Conservation (phyloP, 1,284 basidiomycete genomes). For the Grifola frondosa region DNA sequence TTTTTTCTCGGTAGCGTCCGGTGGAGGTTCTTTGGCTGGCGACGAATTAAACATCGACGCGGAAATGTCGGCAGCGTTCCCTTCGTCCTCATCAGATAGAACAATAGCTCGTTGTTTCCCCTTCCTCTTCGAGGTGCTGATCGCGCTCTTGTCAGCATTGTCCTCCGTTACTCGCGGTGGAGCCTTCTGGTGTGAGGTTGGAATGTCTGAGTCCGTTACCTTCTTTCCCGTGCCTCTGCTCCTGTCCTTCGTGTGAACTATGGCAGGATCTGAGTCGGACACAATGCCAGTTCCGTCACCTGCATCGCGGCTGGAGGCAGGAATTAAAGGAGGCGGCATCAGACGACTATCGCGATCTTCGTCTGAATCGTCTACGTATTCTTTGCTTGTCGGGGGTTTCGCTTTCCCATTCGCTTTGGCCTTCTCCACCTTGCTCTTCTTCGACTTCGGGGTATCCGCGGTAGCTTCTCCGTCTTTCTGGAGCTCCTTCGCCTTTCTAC, state of each 20-base stretch:
- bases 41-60: slow-evolving; percentile 6
- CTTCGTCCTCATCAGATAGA: slow-evolving; percentile 26
- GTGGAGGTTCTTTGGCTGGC: slow-evolving; percentile 15
- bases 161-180: slow-evolving; percentile 9
- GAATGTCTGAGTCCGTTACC: too few species aligned
- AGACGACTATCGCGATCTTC: slow-evolving; percentile 14
- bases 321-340: slow-evolving; percentile 11
- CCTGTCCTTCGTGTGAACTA: not conserved
- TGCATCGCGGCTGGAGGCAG: slow-evolving; percentile 1
- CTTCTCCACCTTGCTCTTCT: slow-evolving; percentile 3
- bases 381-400: slow-evolving; percentile 19
- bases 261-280: not conserved
- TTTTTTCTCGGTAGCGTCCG: slow-evolving; percentile 6
- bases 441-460: not conserved
- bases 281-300: too few species aligned
- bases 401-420: slow-evolving; percentile 12
- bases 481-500: slow-evolving; percentile 4
- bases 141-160: too few species aligned
- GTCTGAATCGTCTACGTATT: slow-evolving; percentile 20
- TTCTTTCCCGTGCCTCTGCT: too few species aligned
- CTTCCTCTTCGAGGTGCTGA: slow-evolving; percentile 22
- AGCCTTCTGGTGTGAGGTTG: too few species aligned
- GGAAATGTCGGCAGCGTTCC: slow-evolving; percentile 12
- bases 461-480: too few species aligned
- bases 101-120: slow-evolving; percentile 26